These are phyloP conservation scores for Umbelopsis isabellina DNA, from an alignment of 192 early-diverging fungal species.

Conservation along the genomic window DNA sequence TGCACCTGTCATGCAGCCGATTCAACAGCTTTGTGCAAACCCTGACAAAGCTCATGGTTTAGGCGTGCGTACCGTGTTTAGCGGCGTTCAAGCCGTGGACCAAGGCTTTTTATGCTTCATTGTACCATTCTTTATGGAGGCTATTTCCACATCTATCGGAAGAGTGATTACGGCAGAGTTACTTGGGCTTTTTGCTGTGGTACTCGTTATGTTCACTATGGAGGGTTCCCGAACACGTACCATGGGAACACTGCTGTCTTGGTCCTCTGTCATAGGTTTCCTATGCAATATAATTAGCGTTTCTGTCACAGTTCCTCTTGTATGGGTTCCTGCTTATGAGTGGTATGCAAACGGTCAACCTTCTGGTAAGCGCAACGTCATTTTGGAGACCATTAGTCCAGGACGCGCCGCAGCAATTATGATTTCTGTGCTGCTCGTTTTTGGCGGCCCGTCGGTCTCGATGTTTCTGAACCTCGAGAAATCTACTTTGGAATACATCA, in stretches of 20 bases:
- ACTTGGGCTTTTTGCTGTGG: constrained; percentile 3
- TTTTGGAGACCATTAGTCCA: not conserved
- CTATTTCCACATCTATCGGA: not conserved
- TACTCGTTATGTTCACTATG: constrained; percentile 5
- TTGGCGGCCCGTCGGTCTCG: not conserved
- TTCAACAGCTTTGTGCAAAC: not conserved
- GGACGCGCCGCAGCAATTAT: constrained; percentile 1
- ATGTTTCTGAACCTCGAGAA: constrained; percentile 7
- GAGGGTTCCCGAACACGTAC: constrained; percentile 21
- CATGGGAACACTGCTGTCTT: constrained; percentile 4
- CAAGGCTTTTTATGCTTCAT: constrained; percentile 26
- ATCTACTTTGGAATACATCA: not conserved
- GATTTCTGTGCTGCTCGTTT: not conserved
- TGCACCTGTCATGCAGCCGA: not conserved
- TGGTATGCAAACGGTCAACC: constrained; percentile 4
- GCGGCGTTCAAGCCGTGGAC: constrained; percentile 1
- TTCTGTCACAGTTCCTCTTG: constrained; percentile 15
- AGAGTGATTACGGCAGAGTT: not conserved
- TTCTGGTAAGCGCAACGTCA: not conserved
- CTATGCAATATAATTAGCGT: constrained; percentile 14
- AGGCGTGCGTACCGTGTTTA: constrained; percentile 1
- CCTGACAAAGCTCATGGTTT: not conserved
- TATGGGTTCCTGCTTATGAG: constrained; percentile 24
- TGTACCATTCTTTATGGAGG: constrained; percentile 20
- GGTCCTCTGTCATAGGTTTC: constrained; percentile 16